Base-by-base conservation (phyloP, 371 early-diverging fungal genomes). In the Mortierella polycephala region DNA sequence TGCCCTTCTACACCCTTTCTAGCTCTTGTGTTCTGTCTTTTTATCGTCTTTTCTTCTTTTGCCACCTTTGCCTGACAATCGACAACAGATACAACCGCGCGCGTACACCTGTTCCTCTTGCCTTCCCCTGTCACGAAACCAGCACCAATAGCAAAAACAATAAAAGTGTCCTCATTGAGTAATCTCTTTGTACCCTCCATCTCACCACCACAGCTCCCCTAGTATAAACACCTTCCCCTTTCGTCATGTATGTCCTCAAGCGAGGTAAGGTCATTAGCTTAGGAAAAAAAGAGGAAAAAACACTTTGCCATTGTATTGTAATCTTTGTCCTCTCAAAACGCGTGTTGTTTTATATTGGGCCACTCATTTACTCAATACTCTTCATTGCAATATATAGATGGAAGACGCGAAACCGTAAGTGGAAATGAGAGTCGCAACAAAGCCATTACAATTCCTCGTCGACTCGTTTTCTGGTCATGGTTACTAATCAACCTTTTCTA, bases 371-470 rank as follows among this genome's bases (percentile, higher is more conserved):
- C 44, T 60, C 41, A 49, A 10, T 37, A 16, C 16, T 46, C 14
- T 40, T 20, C 41, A 4, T 44, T 18, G 54, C 64, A 9, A n/a
- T 49, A 14, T 56, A 13, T 53, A 79, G 80, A 79, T 69, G 80
- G 80, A 61, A 72, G 80, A 73, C 80, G 74, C 60, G 80, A 79
- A 53, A 69, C 66, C 46, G 80, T 79, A 79, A 68, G 72, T 68
- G 39, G 12, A 11, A 11, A 7, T 16, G 16, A 16, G 11, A 44
- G 10, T 49, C 2, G 50, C 40, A 10, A 37, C 45, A 44, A 39
- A 16, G 11, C 56, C 49, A 42, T 5, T 45, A 39, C 30, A 30
- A 30, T 30, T 50, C 16, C 6, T 21, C 46, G 5, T 12, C 12
- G 7, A 23, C 39, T 42, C 18, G 42, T 14, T 18, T 55, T 56